Evolutionary conservation across 1,284 basidiomycete genomes (phyloP), one percentile per base, ranked within the genome.

Genomic region (Athelia psychrophila): DNA sequence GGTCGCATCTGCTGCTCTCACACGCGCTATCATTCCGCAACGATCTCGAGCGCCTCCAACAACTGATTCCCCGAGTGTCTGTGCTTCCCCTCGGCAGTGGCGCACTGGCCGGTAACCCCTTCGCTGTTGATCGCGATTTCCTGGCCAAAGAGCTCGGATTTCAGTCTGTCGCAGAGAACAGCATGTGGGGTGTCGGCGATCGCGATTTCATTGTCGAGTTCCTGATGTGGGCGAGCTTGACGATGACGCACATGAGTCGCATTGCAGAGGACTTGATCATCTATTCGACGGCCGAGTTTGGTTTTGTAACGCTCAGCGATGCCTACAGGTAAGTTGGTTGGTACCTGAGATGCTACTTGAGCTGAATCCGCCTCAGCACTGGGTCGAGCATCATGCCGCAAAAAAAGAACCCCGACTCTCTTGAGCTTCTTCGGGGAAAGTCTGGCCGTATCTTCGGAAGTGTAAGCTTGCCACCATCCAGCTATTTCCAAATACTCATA

Each of bases 341-440:
- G 12, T 46, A 12, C 8, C 22, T 18, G 18, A 50, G 20, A 20
- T 35, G 24, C 25, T 35, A 18, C 35, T 12, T 51, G 25, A 22
- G 23, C 38, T 56, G 22, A 22, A 51, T 35, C 20, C 25, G 20
- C 52, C 45, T 47, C 55, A 95, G 93, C 68, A 99, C 96, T 32
- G 96, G 96, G 12, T 98, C 95, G 38, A 98, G 95, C 58, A 98
- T 99, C 68, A 99, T 99, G 96, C 96, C 96, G 2, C 96, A 99
- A 68, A 98, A 99, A 78, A 98, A 99, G 77, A 99, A 99, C 70
- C 94, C 97, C 0, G 96, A 98, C 70, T 97, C 94, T 25, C 75
- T 97, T 46, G 97, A 99, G 69, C 78, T 99, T 23, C 79, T 99
- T 52, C 87, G 96, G 55, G 96, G 96, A 58, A 99, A 99, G 73